Base-by-base conservation (phyloP, 805 yeast species). In the Starmera dryadoides region DNA sequence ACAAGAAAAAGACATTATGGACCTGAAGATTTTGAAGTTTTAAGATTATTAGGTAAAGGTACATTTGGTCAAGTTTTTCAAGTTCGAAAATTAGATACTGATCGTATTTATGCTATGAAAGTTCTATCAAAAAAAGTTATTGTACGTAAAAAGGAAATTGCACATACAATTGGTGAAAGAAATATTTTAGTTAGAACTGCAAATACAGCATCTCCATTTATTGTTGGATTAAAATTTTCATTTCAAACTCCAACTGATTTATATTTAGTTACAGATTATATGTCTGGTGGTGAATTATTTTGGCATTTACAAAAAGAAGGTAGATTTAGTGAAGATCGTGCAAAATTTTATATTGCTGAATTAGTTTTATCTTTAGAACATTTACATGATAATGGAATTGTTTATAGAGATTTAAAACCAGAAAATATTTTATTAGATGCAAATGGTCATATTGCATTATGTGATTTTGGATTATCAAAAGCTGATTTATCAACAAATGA, bases 221-320 rank as follows among this genome's bases (percentile, higher is more conserved):
- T 93, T 58, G 97, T 93, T 33, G 96, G 96, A 0, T 73, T 93
- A 55, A 93, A 93, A 65, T 91, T 93, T 59, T 86, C 96, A 1
- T 93, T 93, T 63, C 98, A 93, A 66, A 93, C 98, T 1, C 95
- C 93, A 29, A 68, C 85, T 1, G 98, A 93, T 63, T 70, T 93
- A 45, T 93, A 89, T 59, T 69, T 93, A 43, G 96, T 93, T 22
- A 91, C 97, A 2, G 98, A 93, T 64, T 93, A 85, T 64, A 91
- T 93, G 98, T 81, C 93, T 34, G 98, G 98, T 33, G 98, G 98
- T 43, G 98, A 93, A 65, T 71, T 93, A 48, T 87, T 87, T 59
- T 88, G 95, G 94, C 96, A 93, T 65, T 71, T 93, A 60, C 98
- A 93, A 65, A 87, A 88, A 58, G 98, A 93, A 60, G 96, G 97